A percentile compares a stretch with the other conserved stretches of the same genome.
These are phyloP conservation scores for Spencermartinsiella ligniputridi DNA, from an alignment of 1,139 yeast genomes.

Conservation along the genomic window DNA sequence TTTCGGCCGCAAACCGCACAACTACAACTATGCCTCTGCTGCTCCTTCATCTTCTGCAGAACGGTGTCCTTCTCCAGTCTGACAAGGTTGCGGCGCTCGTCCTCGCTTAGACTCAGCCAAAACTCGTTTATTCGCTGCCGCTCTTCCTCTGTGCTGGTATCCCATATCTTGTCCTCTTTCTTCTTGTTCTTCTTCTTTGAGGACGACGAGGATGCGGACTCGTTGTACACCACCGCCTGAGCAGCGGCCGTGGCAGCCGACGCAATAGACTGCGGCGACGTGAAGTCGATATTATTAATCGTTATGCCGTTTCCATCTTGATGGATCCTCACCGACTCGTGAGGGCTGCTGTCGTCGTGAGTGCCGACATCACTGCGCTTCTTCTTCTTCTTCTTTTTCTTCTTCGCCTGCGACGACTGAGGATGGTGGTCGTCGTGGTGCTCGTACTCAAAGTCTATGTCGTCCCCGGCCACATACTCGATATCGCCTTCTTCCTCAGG, in stretches of 20 bases:
- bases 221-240: constrained; percentile 32
- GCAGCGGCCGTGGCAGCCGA: constrained; percentile 28
- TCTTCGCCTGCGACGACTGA: constrained; percentile 31
- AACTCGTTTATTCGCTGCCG: constrained; percentile 54
- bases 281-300: constrained; percentile 38
- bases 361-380: constrained; percentile 44
- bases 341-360: constrained; percentile 23
- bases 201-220: constrained; percentile 2
- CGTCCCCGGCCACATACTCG: constrained; percentile 48
- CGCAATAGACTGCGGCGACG: constrained; percentile 47
- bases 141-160: constrained; percentile 54
- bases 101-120: constrained; percentile 65
- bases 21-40: constrained; percentile 54
- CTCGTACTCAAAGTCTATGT: constrained; percentile 55
- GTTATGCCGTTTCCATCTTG: constrained; percentile 28
- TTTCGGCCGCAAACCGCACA: constrained; percentile 82
- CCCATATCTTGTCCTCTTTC: constrained; percentile 49
- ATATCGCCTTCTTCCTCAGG: constrained; percentile 20
- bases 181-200: constrained; percentile 9
- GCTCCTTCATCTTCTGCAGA: constrained; percentile 57
- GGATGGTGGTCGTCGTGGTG: constrained; percentile 4
- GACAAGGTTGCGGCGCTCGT: constrained; percentile 59
- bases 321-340: constrained; percentile 21
- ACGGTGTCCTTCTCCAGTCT: constrained; percentile 69
- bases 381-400: constrained; percentile 40